Conservation (phyloP, 805 yeast species). For the Candida sanyiensis region DNA sequence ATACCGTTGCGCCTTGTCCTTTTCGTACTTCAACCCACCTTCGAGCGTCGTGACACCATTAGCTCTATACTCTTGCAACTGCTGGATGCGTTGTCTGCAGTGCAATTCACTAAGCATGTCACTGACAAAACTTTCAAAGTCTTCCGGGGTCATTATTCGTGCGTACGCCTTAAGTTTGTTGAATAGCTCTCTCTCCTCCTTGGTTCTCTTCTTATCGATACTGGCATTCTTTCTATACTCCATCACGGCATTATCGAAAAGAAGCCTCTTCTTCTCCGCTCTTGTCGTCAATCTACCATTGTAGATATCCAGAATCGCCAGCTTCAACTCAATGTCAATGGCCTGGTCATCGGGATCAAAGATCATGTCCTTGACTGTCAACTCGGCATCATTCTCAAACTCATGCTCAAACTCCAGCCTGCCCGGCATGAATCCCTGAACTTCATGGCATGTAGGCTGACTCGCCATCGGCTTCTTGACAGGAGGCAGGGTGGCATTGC, state of each 20-base stretch:
- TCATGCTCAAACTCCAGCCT: conserved; percentile 95
- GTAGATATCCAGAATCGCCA: conserved; percentile 83
- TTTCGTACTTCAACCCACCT: conserved; percentile 79
- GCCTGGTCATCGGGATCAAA: conserved; percentile 91
- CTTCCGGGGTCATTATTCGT: conserved; percentile 71
- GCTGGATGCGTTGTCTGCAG: conserved; percentile 76
- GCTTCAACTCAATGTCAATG: conserved; percentile 83
- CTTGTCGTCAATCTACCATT: conserved; percentile 84
- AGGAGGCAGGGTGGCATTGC: conserved; percentile 73
- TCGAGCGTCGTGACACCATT: conserved; percentile 84
- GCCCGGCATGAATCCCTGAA: conserved; percentile 99
- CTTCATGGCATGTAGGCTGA: conserved; percentile 92
- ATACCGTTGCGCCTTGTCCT: conserved; percentile 70
- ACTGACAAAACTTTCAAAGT: conserved; percentile 67
- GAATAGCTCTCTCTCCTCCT: conserved; percentile 82
- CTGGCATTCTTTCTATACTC: conserved; percentile 82
- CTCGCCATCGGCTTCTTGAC: conserved; percentile 87
- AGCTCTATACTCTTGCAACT: conserved; percentile 88
- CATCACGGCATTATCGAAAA: conserved; percentile 69
- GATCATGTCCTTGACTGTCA: conserved; percentile 88
- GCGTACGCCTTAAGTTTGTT: conserved; percentile 77
- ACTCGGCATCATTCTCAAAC: conserved; percentile 94
- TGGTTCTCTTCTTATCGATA: conserved; percentile 75
- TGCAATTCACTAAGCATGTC: conserved; percentile 75
- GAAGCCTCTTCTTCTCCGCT: conserved; percentile 84